These are phyloP conservation scores for Tuctoria greenei DNA, from an alignment of 176 grass and related monocot genomes.

Conservation along the genomic window DNA sequence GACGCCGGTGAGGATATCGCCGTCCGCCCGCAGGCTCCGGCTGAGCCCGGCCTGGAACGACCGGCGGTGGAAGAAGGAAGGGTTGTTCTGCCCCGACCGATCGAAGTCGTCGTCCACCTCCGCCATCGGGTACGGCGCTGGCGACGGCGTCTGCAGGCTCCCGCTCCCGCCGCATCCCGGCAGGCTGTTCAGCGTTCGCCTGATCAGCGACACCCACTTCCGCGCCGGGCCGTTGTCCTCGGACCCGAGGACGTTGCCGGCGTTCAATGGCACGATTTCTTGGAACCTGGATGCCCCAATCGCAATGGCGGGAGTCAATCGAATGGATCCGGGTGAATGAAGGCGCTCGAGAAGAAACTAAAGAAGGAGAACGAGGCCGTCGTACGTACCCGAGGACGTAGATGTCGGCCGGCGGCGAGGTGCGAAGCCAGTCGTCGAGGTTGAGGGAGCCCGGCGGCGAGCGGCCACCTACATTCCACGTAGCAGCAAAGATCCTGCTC, in stretches of 20 bases:
- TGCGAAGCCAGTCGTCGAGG: conserved; percentile 94
- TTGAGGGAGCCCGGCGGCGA: conserved; percentile 63
- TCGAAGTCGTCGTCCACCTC: conserved; percentile 85
- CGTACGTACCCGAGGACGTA: conserved; percentile 73
- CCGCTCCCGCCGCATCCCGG: conserved; percentile 34
- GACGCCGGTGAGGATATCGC: conserved; percentile 36
- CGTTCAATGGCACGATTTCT: conserved; percentile 87
- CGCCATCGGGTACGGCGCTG: conserved; percentile 55
- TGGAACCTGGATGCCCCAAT: conserved; percentile 49
- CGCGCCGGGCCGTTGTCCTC: conserved; percentile 88
- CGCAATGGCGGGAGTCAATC: not conserved
- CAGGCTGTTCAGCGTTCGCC: conserved; percentile 79
- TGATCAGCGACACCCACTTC: conserved; percentile 81
- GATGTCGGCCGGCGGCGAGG: conserved; percentile 86
- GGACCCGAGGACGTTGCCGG: conserved; percentile 82
- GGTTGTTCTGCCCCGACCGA: conserved; percentile 49
- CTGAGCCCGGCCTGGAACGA: conserved; percentile 81
- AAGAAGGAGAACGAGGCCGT: not conserved
- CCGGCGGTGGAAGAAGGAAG: conserved; percentile 59
- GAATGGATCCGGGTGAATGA: not conserved
- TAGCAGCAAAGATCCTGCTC: conserved; percentile 82
- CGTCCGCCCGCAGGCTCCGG: conserved; percentile 65
- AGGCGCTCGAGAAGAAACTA: not conserved
- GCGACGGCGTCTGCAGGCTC: conserved; percentile 74
- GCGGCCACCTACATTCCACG: conserved; percentile 92